Evolutionary conservation across 768 basidiomycete genomes (phyloP), one percentile per base, ranked within the genome.

Genomic region (Podaxis sp.): DNA sequence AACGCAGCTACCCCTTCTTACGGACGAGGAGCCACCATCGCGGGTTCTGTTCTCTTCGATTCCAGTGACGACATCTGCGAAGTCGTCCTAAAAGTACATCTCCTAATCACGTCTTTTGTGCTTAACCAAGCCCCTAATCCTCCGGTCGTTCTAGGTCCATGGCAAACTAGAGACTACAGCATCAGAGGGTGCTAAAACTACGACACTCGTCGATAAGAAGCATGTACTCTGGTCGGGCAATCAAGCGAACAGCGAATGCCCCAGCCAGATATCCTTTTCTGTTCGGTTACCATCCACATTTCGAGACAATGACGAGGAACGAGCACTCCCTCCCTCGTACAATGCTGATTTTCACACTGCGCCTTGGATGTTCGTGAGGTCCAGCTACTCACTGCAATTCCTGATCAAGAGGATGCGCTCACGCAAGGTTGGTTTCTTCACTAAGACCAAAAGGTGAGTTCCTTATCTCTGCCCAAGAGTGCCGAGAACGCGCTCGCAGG

Each of bases 271-370:
- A 40, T 73, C 80, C 0, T 86, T 90, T 65, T 72, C 74, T 8
- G 66, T 76, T 26, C 51, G 70, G 11, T 73, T 89, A 15, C 87
- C 87, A 2, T 60, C 76, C 3, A 78, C 74, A 11, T 88, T 81
- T 65, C 65, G 71, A 33, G 76, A 82, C 50, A 71, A 69, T 5
- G 69, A 69, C 46, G 67, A 73, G 15, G 57, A 69, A 3, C 64
- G 67, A 38, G 71, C 77, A 30, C 70, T 87, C 8, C 87, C 87
- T 2, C 86, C 87, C 0, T 77, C 80, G 1, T 85, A 77, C 63
- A 67, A 75, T 28, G 65, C 71, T 7, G 67, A 74, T 17, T 69
- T 71, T 36, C 67, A 73, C 7, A 74, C 73, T 28, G 60, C 76
- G 2, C 77, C 79, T 1, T 75, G 77, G 10, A 68, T 84, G 15